Base-by-base conservation (phyloP, 305 asterid genomes). In the Fraxinus dipetala region DNA sequence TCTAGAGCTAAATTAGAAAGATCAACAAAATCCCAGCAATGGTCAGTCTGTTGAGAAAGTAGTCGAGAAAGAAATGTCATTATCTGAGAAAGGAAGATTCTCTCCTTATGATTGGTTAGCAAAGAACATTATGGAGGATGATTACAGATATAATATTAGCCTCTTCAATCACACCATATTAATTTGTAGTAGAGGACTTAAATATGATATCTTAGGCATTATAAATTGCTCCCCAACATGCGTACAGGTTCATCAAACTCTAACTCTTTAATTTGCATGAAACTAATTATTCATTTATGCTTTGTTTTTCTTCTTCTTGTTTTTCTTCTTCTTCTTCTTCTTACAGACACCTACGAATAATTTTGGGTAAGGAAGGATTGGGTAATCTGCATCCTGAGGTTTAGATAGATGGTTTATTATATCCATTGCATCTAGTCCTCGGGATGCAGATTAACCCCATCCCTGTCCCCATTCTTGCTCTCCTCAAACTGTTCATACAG, bases 351-450 rank as follows among this genome's bases (percentile, higher is more conserved):
- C 4, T 45, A 45, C 56, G 54, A 43, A 43, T 45, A 14, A 1
- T 48, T 82, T 83, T 79, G 87, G 81, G 89, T 81, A 7, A 83
- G 87, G 87, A 74, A 67, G 74, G 74, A 67, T 65, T 13, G 54
- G 89, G 45, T 88, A 88, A 88, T 88, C 88, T 88, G 91, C 89
- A 88, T 88, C 91, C 89, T 88, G 91, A 93, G 97, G 94, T 92
- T 88, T 91, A 82, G 91, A 89, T 8, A 28, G 6, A 20, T 51
- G 75, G 83, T 20, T 54, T 54, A 10, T 35, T 9, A 34, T 11
- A 54, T 76, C 35, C 34, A 2, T 28, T 45, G 45, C 11, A 48
- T 92, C 90, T 86, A 91, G 86, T 10, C 95, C 95, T 91, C 86
- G 51, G 90, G 92, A 76, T 89, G 94, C 90, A 87, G 98, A 87